phyloP scores from a whole-genome alignment of 2,329 filamentous ascomycete species.

The Phaeomoniella chlamydospora region DNA sequence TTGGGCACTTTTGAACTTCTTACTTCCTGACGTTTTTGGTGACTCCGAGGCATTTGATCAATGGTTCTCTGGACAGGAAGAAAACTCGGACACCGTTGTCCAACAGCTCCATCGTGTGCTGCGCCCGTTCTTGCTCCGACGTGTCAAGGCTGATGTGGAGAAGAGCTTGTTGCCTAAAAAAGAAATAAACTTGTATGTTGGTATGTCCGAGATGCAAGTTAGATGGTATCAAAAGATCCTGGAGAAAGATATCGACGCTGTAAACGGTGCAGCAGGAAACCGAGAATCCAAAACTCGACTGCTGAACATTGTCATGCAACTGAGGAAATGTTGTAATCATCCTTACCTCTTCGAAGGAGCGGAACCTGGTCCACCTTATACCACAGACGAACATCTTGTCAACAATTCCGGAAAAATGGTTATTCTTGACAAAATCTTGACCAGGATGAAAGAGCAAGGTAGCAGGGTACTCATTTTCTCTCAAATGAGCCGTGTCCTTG shows the following conservation, averaged over 20 bases:
- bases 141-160: slow-evolving; percentile 95
- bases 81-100: slow-evolving; percentile 88
- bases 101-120: slow-evolving; percentile 89
- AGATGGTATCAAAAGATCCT: slow-evolving; percentile 99
- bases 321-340: slow-evolving; percentile 97
- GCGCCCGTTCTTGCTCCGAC: slow-evolving; percentile 81
- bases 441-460: slow-evolving; percentile 68
- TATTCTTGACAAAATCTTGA: slow-evolving; percentile 82
- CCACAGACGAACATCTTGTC: slow-evolving; percentile 89
- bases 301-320: slow-evolving; percentile 97
- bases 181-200: slow-evolving; percentile 90
- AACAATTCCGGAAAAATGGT: slow-evolving; percentile 96
- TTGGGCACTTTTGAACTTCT: slow-evolving; percentile 93
- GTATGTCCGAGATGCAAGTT: slow-evolving; percentile 98
- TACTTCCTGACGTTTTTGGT: slow-evolving; percentile 95
- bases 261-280: slow-evolving; percentile 92
- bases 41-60: slow-evolving; percentile 94
- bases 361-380: slow-evolving; percentile 93
- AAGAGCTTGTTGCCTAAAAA: slow-evolving; percentile 97
- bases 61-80: slow-evolving; percentile 87
- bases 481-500: slow-evolving; percentile 93
- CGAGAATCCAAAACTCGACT: slow-evolving; percentile 94
- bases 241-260: slow-evolving; percentile 96
- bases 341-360: slow-evolving; percentile 96
- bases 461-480: slow-evolving; percentile 98